These are phyloP conservation scores for Mrakia blollopis DNA, from an alignment of 768 basidiomycete species.

Conservation along the genomic window DNA sequence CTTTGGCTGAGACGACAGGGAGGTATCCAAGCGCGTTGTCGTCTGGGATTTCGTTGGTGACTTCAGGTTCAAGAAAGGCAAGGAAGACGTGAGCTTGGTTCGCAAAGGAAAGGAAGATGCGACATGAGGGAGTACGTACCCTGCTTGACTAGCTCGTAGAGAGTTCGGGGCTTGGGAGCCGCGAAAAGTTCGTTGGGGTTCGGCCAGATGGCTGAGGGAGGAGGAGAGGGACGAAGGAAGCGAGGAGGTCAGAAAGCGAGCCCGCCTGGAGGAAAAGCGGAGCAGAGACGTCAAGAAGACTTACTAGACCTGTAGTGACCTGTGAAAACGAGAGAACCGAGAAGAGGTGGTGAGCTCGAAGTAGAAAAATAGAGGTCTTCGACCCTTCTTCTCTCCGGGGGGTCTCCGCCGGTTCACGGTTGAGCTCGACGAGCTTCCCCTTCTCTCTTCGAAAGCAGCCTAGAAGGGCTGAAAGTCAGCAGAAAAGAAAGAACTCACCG, in stretches of 20 bases:
- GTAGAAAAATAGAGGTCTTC: not conserved
- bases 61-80: not conserved
- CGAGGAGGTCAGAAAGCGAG: not conserved
- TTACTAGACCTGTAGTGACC: conserved; percentile 25
- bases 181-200: not conserved
- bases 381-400: not conserved
- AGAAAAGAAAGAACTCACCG: not conserved
- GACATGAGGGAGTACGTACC: not conserved
- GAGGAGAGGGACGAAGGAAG: not conserved
- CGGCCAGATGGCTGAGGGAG: conserved; percentile 22
- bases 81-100: not conserved
- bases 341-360: not conserved
- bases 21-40: conserved; percentile 24
- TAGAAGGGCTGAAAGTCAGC: not conserved
- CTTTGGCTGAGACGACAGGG: conserved; percentile 9
- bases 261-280: too few relatives aligned
- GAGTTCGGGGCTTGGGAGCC: conserved; percentile 17
- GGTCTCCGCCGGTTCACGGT: not conserved
- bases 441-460: too few relatives aligned
- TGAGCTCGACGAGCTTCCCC: too few relatives aligned
- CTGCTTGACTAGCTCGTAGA: conserved; percentile 30
- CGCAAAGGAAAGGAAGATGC: not conserved
- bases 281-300: too few relatives aligned
- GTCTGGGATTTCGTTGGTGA: conserved; percentile 27
- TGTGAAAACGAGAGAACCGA: not conserved